Conservation (phyloP, 2,329 filamentous ascomycete species). For the Phoma herbarum region DNA sequence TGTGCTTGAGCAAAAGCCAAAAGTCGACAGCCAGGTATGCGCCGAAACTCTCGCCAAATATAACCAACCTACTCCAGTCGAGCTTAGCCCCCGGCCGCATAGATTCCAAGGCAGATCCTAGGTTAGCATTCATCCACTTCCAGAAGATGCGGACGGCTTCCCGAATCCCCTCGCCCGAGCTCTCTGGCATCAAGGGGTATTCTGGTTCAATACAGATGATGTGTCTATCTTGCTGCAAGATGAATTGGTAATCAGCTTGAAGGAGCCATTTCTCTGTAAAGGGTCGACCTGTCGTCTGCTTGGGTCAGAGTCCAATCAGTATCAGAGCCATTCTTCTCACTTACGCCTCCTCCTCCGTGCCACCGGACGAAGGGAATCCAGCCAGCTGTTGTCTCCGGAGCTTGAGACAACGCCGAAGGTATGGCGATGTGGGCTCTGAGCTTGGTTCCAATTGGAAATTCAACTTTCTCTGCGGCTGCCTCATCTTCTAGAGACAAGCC, state of each 20-base stretch:
- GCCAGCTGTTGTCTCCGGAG: background rate
- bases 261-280: background rate
- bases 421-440: background rate
- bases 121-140: background rate
- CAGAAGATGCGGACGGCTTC: background rate
- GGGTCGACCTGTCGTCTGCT: background rate
- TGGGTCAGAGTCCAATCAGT: background rate
- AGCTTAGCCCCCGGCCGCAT: background rate
- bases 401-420: background rate
- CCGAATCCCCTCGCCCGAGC: background rate
- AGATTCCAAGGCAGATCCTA: background rate
- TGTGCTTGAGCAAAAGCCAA: background rate
- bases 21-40: background rate
- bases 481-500: background rate
- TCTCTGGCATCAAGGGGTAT: background rate
- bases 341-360: background rate
- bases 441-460: background rate
- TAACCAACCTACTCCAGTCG: background rate
- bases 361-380: background rate
- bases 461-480: background rate
- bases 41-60: slow-evolving; percentile 1
- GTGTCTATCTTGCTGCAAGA: background rate
- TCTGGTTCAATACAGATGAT: background rate
- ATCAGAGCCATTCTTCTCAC: background rate
- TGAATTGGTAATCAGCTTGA: background rate